Evolutionary conservation across 73 alveolate genomes (phyloP).

Genomic region (Urostyla sp.): DNA sequence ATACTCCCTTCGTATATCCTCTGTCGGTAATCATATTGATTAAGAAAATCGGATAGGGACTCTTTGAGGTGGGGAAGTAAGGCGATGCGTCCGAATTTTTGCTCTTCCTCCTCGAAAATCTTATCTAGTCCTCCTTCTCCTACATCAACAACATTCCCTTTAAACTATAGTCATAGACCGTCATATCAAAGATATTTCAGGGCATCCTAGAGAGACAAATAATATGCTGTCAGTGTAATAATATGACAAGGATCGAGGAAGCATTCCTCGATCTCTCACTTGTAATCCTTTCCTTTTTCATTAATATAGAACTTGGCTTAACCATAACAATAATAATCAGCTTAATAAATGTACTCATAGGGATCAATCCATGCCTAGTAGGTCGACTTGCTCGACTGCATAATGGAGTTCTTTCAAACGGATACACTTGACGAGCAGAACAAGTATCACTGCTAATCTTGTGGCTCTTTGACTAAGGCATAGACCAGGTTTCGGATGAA

Average conservation of each 20-base stretch:
- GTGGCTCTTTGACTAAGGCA: conserved; percentile 18
- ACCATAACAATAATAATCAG: not conserved
- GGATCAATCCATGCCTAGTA: not conserved
- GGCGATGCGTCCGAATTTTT: conserved; percentile 44
- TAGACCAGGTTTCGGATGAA: conserved; percentile 37
- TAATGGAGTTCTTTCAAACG: conserved; percentile 31
- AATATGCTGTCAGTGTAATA: conserved; percentile 25
- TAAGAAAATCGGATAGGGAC: conserved; percentile 30
- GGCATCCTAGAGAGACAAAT: conserved; percentile 45
- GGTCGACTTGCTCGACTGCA: conserved; percentile 29
- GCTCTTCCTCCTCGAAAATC: conserved; percentile 21
- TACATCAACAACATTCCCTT: not conserved
- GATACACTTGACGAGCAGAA: conserved; percentile 29
- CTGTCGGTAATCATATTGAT: conserved; percentile 11
- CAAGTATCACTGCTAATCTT: conserved; percentile 32
- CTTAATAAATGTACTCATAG: not conserved
- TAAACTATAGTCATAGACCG: conserved; percentile 3
- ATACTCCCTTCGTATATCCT: conserved; percentile 21
- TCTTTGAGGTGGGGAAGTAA: conserved; percentile 29
- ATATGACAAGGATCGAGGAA: conserved; percentile 34
- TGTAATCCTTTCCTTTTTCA: not conserved
- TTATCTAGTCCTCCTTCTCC: conserved; percentile 5
- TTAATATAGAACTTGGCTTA: not conserved
- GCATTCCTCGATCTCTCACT: conserved; percentile 51
- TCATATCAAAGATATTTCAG: conserved; percentile 19